phyloP scores from a whole-genome alignment of 345 rosid species.

The Noccaea bulbosa region DNA sequence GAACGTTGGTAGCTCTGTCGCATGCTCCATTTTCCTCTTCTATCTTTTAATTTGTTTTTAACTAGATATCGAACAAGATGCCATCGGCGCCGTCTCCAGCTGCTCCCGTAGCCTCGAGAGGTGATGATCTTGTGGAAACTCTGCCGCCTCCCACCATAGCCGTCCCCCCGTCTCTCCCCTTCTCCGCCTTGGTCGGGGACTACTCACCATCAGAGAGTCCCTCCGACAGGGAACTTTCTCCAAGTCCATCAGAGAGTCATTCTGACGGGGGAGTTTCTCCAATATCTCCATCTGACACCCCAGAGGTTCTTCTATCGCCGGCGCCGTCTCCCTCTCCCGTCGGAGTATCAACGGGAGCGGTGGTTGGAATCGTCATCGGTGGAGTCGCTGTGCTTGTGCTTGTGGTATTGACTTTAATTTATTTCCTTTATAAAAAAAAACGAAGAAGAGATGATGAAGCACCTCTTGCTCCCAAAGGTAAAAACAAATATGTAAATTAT shows the following conservation, averaged over 20 bases:
- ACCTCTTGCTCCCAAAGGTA: slow-evolving; percentile 32
- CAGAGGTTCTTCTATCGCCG: slow-evolving; percentile 36
- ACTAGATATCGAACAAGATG: slow-evolving; percentile 35
- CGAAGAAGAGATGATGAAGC: slow-evolving; percentile 52
- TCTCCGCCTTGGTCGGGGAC: too few species aligned
- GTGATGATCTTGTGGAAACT: too few species aligned
- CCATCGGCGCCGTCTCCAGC: slow-evolving; percentile 47
- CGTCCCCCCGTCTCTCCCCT: too few species aligned
- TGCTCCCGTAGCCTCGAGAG: too few species aligned
- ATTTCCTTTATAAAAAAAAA: slow-evolving; percentile 55
- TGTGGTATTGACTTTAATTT: slow-evolving; percentile 49
- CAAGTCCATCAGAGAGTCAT: slow-evolving; percentile 6
- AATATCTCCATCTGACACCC: neutral
- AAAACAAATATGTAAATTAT: neutral
- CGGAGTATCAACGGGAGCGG: slow-evolving; percentile 52
- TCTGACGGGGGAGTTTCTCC: slow-evolving; percentile 24
- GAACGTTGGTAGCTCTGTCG: too few species aligned
- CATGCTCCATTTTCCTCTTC: slow-evolving; percentile 7
- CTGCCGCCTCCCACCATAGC: too few species aligned
- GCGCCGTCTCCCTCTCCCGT: slow-evolving; percentile 35
- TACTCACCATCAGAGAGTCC: too few species aligned
- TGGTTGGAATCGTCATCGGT: slow-evolving; percentile 63
- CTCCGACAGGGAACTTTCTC: too few species aligned
- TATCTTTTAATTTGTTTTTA: neutral
- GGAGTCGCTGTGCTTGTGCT: slow-evolving; percentile 49